Evolutionary conservation across 164 flowering plant genomes (phyloP), one percentile per base, ranked within the genome.

Genomic region (Magnolia sinica): DNA sequence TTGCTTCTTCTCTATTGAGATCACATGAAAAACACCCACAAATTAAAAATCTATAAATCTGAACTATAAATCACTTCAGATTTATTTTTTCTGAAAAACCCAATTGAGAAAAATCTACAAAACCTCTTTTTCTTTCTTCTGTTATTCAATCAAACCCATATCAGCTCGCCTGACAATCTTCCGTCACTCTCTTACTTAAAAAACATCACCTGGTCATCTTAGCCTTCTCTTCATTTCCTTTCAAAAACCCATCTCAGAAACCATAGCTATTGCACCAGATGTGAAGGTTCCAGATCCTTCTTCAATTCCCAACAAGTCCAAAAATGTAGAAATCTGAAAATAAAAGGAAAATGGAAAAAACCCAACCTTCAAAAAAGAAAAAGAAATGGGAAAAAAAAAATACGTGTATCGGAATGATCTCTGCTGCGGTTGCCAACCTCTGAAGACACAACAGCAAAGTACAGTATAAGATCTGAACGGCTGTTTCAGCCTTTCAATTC

Each of bases 361-460:
- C 8, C 16, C 61, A 55, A 16, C 13, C 45, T 37, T 37, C 45
- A 37, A 55, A 55, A 13, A 55, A 55, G 18, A 11, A 55, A 55
- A 55, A 55, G 61, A 55, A 16, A 9, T 11, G 61, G 61, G 18
- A 55, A 55, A 16, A 27, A 2, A 7, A 55, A n/a, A n/a, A n/a
- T n/a, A 3, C 61, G 3, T 11, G 16, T 4, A 37, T 11, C 8
- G 18, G 61, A 55, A 8, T 11, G 61, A 55, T 11, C 61, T 4
- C 6, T 10, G 61, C 61, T 55, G 61, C 10, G 13, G 19, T 55
- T 55, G 61, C 61, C 61, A 16, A 55, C 69, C 70, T 76, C 69
- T 59, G 29, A 72, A 76, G 79, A 73, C 65, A 80, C 63, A 69
- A 76, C 68, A 76, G 61, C 61, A 16, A 55, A 55, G 61, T 11